Percentiles rank a stretch among this genome's conserved stretches.
Evolutionary conservation across 441 rosid species (phyloP).

Genomic region (Kokia cookei): DNA sequence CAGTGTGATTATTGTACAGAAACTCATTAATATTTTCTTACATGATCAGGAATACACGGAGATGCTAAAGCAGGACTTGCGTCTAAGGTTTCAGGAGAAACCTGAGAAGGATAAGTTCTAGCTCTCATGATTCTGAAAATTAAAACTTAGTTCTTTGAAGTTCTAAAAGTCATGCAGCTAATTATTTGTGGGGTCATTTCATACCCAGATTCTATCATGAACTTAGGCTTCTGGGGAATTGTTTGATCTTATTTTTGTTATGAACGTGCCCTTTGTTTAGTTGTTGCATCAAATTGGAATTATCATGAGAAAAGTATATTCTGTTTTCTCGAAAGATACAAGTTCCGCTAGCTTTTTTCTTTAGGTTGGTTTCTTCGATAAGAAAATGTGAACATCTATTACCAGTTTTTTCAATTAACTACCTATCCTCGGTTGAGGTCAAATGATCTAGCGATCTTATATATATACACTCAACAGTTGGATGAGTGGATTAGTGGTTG

Average conservation of each 20-base stretch:
- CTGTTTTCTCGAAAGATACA: neutral
- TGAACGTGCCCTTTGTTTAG: neutral
- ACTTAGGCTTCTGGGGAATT: conserved; percentile 10
- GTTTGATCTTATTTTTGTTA: neutral
- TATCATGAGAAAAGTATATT: neutral
- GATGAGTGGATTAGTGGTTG: neutral
- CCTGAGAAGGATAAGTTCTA: conserved; percentile 20
- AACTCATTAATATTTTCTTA: neutral
- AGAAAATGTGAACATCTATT: neutral
- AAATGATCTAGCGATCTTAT: neutral
- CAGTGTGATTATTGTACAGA: neutral
- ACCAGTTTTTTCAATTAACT: neutral
- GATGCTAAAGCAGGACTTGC: conserved; percentile 49
- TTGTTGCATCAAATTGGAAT: neutral
- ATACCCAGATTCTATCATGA: conserved; percentile 14
- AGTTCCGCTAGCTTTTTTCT: neutral
- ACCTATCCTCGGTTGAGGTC: neutral
- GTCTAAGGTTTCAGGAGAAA: conserved; percentile 26
- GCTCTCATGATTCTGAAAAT: neutral
- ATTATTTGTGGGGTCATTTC: neutral
- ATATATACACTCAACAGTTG: neutral
- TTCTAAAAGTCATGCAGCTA: neutral
- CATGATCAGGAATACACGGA: conserved; percentile 57
- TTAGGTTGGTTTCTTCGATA: neutral
- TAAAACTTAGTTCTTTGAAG: neutral